Percentiles rank a stretch among this genome's conserved stretches.
Conservation (phyloP, 1,284 basidiomycete genomes). For the Naganishia albida region DNA sequence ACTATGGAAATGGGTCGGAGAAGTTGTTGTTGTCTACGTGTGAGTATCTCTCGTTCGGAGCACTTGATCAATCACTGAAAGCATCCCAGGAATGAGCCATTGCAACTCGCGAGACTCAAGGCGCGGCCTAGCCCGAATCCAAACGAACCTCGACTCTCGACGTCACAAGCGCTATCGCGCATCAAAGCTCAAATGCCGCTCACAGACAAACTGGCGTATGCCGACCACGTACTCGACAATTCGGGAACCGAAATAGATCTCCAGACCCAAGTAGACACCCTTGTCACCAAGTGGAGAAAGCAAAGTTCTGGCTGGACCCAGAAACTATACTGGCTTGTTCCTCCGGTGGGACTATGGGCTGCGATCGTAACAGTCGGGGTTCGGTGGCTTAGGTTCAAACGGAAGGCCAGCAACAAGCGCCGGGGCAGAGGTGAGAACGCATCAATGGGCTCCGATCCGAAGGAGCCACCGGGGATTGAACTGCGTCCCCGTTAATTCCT, state of each 20-base stretch:
- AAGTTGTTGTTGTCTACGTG: constrained; percentile 78
- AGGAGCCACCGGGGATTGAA: constrained; percentile 6
- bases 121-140: constrained; percentile 61
- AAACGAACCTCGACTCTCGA: constrained; percentile 59
- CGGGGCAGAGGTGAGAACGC: constrained; percentile 28
- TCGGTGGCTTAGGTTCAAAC: constrained; percentile 10
- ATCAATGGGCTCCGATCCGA: background rate
- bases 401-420: constrained; percentile 10
- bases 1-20: constrained; percentile 80
- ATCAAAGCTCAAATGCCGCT: constrained; percentile 81
- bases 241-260: constrained; percentile 72
- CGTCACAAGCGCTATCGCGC: constrained; percentile 64
- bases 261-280: constrained; percentile 66
- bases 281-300: constrained; percentile 64
- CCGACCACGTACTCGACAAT: constrained; percentile 87
- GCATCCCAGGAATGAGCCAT: constrained; percentile 59
- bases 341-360: constrained; percentile 64
- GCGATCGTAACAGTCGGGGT: constrained; percentile 16
- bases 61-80: constrained; percentile 55
- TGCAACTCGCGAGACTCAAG: constrained; percentile 79
- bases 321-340: constrained; percentile 76
- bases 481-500: background rate
- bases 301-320: constrained; percentile 58
- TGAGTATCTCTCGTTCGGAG: constrained; percentile 39
- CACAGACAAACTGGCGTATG: constrained; percentile 74